Evolutionary conservation across 164 flowering plant genomes (phyloP), one percentile per base, ranked within the genome.

Genomic region (Taxillus chinensis): DNA sequence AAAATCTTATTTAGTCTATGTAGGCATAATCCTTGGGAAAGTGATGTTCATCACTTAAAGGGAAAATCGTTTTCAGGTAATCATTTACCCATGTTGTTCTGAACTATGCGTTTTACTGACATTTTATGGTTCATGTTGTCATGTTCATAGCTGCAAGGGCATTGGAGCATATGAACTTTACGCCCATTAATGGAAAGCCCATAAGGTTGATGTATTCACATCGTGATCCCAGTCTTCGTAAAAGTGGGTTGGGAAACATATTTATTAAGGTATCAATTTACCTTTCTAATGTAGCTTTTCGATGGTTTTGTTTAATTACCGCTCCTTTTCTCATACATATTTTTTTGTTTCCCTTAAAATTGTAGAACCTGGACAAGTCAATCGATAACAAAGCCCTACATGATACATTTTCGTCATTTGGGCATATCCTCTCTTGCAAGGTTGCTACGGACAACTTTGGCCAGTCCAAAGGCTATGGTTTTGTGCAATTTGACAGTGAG

Each of bases 401-500:
- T 65, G 80, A 80, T 11, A 75, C 82, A 4, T 80, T 80, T 67
- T 73, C 80, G 40, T 45, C 71, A 43, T 80, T 75, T 63, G 84
- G 80, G 49, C 64, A 60, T 53, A 76, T 80, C n/a, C 60, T 78
- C 41, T 80, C 83, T 40, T 80, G 80, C 73, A 80, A 78, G 66
- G 48, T 80, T 17, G 82, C 82, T 58, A 76, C 80, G 54, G 84
- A 80, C 57, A 15, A 57, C n/a, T 68, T 58, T 12, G 82, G 82
- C 17, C 78, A 80, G 66, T 78, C 83, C 5, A 72, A 73, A 63
- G 78, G 83, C 9, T 72, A 79, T 70, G 80, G 83, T 15, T 79
- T 79, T 73, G 82, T 80, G 8, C 84, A 80, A 65, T 80, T 70
- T 78, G 84, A 76, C 14, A 74, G 54, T 59, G 82, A 76, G 64